phyloP scores from a whole-genome alignment of 1,139 yeast genomes.

The Hansenula sp. region DNA sequence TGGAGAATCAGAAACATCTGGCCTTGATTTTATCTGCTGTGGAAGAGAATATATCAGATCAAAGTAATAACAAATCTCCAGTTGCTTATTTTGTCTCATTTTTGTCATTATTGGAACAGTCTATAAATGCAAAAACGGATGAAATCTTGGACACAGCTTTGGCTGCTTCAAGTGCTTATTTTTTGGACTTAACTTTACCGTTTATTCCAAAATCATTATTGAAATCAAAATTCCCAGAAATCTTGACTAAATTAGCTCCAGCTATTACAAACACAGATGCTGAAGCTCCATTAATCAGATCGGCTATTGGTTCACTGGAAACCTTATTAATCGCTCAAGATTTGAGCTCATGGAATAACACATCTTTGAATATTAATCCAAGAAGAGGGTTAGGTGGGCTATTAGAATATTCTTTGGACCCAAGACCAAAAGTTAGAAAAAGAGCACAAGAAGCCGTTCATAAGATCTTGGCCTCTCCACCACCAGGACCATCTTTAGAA shows the following conservation, averaged over 20 bases:
- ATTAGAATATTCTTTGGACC: conserved; percentile 76
- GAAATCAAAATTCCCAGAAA: conserved; percentile 69
- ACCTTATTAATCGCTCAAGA: conserved; percentile 79
- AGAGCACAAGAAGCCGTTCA: conserved; percentile 87
- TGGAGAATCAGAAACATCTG: conserved; percentile 78
- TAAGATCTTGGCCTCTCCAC: conserved; percentile 61
- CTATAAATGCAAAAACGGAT: conserved; percentile 49
- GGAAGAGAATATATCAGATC: conserved; percentile 84
- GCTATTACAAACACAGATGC: conserved; percentile 66
- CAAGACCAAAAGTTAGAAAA: conserved; percentile 93
- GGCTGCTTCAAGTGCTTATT: conserved; percentile 75
- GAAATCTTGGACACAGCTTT: conserved; percentile 53
- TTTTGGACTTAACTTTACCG: conserved; percentile 78
- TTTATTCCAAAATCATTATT: conserved; percentile 67
- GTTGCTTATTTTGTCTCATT: conserved; percentile 85
- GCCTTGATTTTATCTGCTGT: conserved; percentile 80
- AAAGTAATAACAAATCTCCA: conserved; percentile 52
- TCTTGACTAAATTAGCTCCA: conserved; percentile 77
- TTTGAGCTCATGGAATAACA: conserved; percentile 64
- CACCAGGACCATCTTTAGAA: conserved; percentile 74
- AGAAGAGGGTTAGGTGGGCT: conserved; percentile 79
- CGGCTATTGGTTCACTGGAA: conserved; percentile 85
- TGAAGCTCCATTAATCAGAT: conserved; percentile 81
- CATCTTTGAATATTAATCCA: conserved; percentile 60
- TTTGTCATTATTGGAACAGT: conserved; percentile 74